Evolutionary conservation across 2,329 filamentous ascomycete genomes (phyloP).

Genomic region (Fusarium armeniacum): DNA sequence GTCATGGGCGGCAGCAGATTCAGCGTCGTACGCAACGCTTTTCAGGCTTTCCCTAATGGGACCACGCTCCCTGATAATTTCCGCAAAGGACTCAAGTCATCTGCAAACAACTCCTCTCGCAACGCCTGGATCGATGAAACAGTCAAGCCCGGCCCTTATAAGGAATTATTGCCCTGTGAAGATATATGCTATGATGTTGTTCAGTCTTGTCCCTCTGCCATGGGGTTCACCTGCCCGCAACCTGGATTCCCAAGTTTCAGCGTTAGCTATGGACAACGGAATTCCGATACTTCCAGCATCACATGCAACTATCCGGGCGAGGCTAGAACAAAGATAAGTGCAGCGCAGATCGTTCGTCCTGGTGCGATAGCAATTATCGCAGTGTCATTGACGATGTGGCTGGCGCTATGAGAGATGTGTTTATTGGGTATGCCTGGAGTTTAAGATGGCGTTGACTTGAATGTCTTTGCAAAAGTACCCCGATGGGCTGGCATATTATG

Average conservation of each 20-base stretch:
- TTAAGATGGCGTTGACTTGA: slow-evolving; percentile 20
- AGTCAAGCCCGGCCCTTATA: slow-evolving; percentile 89
- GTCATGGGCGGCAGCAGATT: slow-evolving; percentile 69
- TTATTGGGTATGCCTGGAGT: slow-evolving; percentile 24
- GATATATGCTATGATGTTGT: slow-evolving; percentile 90
- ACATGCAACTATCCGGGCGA: slow-evolving; percentile 59
- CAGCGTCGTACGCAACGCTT: slow-evolving; percentile 75
- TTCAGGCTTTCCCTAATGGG: slow-evolving; percentile 78
- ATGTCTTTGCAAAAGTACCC: slow-evolving; percentile 8
- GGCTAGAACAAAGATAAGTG: slow-evolving; percentile 51
- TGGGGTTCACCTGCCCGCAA: slow-evolving; percentile 82
- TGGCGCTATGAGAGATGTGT: slow-evolving; percentile 36
- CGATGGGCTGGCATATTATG: slow-evolving; percentile 3
- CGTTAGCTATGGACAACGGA: slow-evolving; percentile 54
- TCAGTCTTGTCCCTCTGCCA: slow-evolving; percentile 81
- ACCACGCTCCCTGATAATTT: slow-evolving; percentile 61
- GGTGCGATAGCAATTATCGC: slow-evolving; percentile 30
- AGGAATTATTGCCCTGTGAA: slow-evolving; percentile 89
- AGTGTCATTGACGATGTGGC: slow-evolving; percentile 38
- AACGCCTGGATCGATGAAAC: slow-evolving; percentile 78
- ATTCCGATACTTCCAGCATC: slow-evolving; percentile 44
- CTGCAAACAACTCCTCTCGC: slow-evolving; percentile 66
- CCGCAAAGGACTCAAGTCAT: slow-evolving; percentile 38
- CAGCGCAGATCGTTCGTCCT: slow-evolving; percentile 32
- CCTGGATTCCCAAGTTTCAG: slow-evolving; percentile 53